Percentiles rank a stretch among this genome's conserved stretches.
These are phyloP conservation scores for Pyrenochaeta sp. DNA, from an alignment of 2,329 filamentous ascomycete species.

Conservation along the genomic window DNA sequence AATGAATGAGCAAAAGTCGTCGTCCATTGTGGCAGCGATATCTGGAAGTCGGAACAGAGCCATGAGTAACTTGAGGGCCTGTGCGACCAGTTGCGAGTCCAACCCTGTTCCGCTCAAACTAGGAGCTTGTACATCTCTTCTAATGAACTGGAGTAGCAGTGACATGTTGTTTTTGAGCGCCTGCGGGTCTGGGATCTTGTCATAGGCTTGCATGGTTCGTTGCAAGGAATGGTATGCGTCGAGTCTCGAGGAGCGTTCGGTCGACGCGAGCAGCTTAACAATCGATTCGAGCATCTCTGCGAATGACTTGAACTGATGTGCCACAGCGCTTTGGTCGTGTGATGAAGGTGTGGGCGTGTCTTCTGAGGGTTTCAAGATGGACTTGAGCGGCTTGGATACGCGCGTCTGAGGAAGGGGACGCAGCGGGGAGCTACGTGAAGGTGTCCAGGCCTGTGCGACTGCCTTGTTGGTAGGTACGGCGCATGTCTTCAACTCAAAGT, in stretches of 20 bases:
- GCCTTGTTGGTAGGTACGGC: constrained; percentile 60
- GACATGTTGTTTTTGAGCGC: constrained; percentile 72
- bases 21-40: constrained; percentile 73
- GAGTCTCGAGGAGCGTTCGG: constrained; percentile 73
- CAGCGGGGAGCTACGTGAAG: constrained; percentile 52
- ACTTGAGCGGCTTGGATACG: constrained; percentile 66
- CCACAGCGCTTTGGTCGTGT: constrained; percentile 49
- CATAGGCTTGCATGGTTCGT: constrained; percentile 78
- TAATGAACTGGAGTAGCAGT: constrained; percentile 80
- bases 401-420: constrained; percentile 58
- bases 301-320: constrained; percentile 66
- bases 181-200: constrained; percentile 69
- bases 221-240: constrained; percentile 88
- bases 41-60: constrained; percentile 78
- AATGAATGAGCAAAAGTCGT: constrained; percentile 81
- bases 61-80: constrained; percentile 78
- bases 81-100: constrained; percentile 76
- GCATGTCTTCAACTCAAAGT: constrained; percentile 69
- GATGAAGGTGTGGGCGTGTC: constrained; percentile 45
- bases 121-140: constrained; percentile 76
- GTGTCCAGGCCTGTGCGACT: constrained; percentile 35
- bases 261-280: constrained; percentile 78
- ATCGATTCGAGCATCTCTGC: constrained; percentile 85
- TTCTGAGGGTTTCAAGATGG: constrained; percentile 79
- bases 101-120: constrained; percentile 60